Conservation (phyloP, 2,329 filamentous ascomycete genomes). For the Penicillium sp. region DNA sequence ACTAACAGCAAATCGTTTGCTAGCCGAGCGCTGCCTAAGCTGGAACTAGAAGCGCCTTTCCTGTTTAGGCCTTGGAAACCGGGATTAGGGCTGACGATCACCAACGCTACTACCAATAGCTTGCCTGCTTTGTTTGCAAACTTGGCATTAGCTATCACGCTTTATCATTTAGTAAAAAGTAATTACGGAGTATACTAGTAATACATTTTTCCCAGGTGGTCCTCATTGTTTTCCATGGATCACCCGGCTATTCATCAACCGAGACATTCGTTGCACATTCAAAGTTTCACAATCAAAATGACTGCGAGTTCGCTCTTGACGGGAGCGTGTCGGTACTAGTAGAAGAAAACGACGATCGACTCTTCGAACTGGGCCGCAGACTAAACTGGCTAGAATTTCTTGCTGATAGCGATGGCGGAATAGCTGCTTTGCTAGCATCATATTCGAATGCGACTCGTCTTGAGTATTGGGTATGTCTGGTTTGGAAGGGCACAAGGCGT, state of each 20-base stretch:
- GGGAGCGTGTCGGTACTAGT: not conserved
- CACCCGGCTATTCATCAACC: not conserved
- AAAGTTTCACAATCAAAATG: not conserved
- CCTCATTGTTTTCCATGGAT: not conserved
- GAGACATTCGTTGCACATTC: not conserved
- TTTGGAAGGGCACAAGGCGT: constrained; percentile 33
- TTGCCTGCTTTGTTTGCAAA: not conserved
- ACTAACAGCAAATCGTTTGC: not conserved
- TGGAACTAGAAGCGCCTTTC: not conserved
- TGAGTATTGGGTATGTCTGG: constrained; percentile 26
- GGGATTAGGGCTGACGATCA: not conserved
- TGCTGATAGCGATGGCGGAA: constrained; percentile 22
- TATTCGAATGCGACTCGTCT: constrained; percentile 33
- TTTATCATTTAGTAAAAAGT: too few relatives aligned
- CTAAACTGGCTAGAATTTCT: not conserved
- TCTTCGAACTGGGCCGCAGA: constrained; percentile 2
- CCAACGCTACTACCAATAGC: not conserved
- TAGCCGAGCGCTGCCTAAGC: not conserved
- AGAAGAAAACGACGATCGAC: not conserved
- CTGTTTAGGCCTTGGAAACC: too few relatives aligned
- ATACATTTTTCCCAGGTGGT: not conserved
- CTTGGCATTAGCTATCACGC: not conserved
- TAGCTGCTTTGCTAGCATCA: constrained; percentile 31
- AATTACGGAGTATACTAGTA: too few relatives aligned
- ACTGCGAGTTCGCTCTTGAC: not conserved